phyloP scores from a whole-genome alignment of 345 rosid genomes.

The Bruguiera sexangula region DNA sequence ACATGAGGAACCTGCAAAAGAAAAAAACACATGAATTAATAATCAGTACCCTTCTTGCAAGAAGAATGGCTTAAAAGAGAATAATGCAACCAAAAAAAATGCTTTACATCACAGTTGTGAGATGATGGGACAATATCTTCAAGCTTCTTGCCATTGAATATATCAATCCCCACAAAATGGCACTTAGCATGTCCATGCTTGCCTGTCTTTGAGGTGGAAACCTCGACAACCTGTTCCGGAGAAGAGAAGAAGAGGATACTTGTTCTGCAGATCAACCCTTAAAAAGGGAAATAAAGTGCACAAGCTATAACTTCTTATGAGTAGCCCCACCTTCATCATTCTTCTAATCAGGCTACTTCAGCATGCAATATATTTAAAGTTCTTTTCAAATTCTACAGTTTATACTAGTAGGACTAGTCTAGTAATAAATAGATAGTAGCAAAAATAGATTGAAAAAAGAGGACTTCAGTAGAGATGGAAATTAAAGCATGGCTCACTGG shows the following conservation, averaged over 20 bases:
- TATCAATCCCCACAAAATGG: constrained; percentile 14
- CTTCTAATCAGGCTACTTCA: too few relatives aligned
- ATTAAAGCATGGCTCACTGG: too few relatives aligned
- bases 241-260: not conserved
- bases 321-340: not conserved
- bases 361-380: too few relatives aligned
- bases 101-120: constrained; percentile 17
- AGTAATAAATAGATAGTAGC: too few relatives aligned
- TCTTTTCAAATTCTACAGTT: too few relatives aligned
- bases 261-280: not conserved
- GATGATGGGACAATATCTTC: constrained; percentile 23
- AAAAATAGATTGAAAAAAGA: too few relatives aligned
- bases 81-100: not conserved
- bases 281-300: not conserved
- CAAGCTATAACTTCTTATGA: not conserved
- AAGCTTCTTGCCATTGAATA: constrained; percentile 15
- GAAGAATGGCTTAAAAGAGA: not conserved
- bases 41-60: not conserved
- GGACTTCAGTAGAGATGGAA: too few relatives aligned
- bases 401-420: too few relatives aligned
- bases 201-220: constrained; percentile 19
- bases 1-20: constrained; percentile 18
- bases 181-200: constrained; percentile 24
- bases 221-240: constrained; percentile 9
- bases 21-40: not conserved